A percentile compares a stretch with the other conserved stretches of the same genome.
Evolutionary conservation across 345 rosid species (phyloP).

Genomic region (Eucalyptus curtisii): DNA sequence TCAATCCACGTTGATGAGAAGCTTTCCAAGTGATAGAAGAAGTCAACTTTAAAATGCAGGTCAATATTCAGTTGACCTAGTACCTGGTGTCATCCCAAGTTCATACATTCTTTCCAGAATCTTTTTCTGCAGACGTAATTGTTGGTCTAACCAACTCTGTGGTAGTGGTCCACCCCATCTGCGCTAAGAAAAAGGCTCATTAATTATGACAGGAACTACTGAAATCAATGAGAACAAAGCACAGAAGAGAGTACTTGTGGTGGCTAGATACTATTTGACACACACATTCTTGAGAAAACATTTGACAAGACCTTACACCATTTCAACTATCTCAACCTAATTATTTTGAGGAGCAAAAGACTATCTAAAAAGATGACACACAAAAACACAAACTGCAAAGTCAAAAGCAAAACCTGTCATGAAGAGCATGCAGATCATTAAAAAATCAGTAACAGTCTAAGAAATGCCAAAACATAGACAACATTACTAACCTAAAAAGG

Average conservation of each 20-base stretch:
- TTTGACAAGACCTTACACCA: background rate
- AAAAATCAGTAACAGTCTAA: background rate
- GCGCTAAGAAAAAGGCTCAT: background rate
- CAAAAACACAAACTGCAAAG: background rate
- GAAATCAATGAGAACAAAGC: background rate
- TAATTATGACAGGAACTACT: background rate
- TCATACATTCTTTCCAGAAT: constrained; percentile 52
- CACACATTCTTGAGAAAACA: background rate
- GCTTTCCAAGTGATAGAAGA: background rate
- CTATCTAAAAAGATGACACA: background rate
- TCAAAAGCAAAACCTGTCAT: background rate
- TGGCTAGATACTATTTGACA: background rate
- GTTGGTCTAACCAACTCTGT: constrained; percentile 58
- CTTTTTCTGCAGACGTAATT: constrained; percentile 45
- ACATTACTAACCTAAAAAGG: background rate
- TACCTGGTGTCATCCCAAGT: constrained; percentile 78
- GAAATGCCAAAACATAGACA: background rate
- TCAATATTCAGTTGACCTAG: background rate
- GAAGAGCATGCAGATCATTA: background rate
- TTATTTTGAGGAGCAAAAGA: background rate
- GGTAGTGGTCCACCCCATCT: constrained; percentile 80
- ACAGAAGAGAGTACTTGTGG: background rate
- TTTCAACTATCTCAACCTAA: background rate
- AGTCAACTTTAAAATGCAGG: background rate
- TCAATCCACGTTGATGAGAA: background rate